Conservation (phyloP, 192 early-diverging fungal genomes). For the Gorgonomyces haynaldii region DNA sequence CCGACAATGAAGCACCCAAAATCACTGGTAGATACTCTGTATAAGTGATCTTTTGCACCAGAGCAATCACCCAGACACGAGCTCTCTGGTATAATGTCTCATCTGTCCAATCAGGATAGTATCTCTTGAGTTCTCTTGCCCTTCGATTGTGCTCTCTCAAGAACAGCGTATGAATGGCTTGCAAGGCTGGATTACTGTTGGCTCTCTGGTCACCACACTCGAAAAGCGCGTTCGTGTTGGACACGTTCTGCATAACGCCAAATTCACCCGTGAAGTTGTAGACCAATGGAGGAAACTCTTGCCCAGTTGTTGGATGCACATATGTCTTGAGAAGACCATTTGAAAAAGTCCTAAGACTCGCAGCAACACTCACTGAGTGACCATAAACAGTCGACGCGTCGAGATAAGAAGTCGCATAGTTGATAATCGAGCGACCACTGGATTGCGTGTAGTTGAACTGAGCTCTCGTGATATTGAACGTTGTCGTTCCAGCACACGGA, state of each 20-base stretch:
- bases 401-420: not conserved
- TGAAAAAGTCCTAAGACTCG: not conserved
- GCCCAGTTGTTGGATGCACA: constrained; percentile 3
- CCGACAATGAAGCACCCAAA: constrained; percentile 13
- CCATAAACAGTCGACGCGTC: constrained; percentile 1
- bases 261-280: not conserved
- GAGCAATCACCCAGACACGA: constrained; percentile 30
- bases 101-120: constrained; percentile 14
- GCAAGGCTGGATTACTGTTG: constrained; percentile 1
- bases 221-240: too few relatives aligned
- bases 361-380: too few relatives aligned
- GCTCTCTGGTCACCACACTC: not conserved
- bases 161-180: constrained; percentile 5
- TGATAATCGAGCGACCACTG: not conserved
- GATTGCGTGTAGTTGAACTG: not conserved
- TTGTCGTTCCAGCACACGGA: not conserved
- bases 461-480: not conserved
- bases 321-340: not conserved
- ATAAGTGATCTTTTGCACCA: constrained; percentile 26
- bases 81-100: constrained; percentile 22
- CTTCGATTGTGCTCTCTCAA: constrained; percentile 32
- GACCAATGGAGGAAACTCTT: not conserved
- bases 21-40: constrained; percentile 23
- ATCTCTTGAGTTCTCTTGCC: constrained; percentile 12
- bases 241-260: too few relatives aligned